Evolutionary conservation across 805 yeast genomes (phyloP), one percentile per base, ranked within the genome.

Genomic region (Starmerella riodocensis): DNA sequence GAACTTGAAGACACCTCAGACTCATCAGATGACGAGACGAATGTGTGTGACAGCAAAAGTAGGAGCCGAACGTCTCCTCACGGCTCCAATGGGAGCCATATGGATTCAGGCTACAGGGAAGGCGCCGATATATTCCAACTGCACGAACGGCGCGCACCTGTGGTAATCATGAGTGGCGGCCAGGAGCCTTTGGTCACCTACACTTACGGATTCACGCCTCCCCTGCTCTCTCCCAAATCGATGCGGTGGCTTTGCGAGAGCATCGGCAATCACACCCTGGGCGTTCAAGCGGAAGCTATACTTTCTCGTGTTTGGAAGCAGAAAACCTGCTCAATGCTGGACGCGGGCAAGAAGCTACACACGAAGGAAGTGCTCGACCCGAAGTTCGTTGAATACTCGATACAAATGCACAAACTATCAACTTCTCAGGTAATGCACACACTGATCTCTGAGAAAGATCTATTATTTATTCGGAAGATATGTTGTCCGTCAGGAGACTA

Each of bases 161-260:
- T 38, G 5, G 36, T 37, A 16, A 11, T 34, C 21, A 31, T 36
- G 20, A 13, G 39, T 2, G 42, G 46, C 8, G 48, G 41, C 11
- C 14, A 16, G 3, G 50, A 47, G 26, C 46, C 45, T 6, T 12
- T 29, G 22, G 33, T 39, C 4, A 24, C 37, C 14, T 46, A 46
- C 36, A 35, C 50, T 17, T 47, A 48, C 33, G 50, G 50, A 14
- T 40, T 46, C 23, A 36, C 46, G 13, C 34, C 29, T 2, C 17
- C 41, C 3, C 35, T 48, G 34, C 32, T 48, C 26, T 27, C 39
- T 3, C 51, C 50, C 2, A 25, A 29, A 13, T 32, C 46, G 22
- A 43, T 46, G 42, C 34, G 46, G 6, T 37, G 44, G 46, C 39
- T 48, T 20, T 47, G 47, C 29, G 32, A 36, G 29, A 34, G 41